Evolutionary conservation across 164 flowering plant genomes (phyloP).

Genomic region (Berberis thunbergii): DNA sequence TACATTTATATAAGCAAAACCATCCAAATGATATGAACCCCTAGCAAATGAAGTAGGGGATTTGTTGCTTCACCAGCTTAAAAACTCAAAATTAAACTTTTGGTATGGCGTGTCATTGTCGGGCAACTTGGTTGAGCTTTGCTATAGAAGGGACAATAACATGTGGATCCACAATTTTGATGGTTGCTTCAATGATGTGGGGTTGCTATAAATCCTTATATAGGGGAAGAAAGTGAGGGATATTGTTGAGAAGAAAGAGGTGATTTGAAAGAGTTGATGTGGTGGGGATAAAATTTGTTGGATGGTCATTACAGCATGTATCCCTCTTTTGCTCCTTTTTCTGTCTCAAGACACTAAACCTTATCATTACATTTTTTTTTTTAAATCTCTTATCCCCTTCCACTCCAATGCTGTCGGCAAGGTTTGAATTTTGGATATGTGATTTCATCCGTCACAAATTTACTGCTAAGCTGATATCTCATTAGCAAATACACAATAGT

Average conservation of each 20-base stretch:
- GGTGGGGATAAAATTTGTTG: slow-evolving; percentile 11
- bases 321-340: slow-evolving; percentile 18
- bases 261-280: neutral
- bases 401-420: no score
- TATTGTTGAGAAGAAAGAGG: slow-evolving; percentile 2
- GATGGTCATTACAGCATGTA: slow-evolving; percentile 11
- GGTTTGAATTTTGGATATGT: no score
- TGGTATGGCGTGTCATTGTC: no score
- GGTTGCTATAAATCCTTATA: slow-evolving; percentile 9
- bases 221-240: slow-evolving; percentile 11
- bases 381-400: neutral
- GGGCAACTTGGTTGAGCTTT: neutral
- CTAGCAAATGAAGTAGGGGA: no score
- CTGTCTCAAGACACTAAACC: slow-evolving; percentile 7
- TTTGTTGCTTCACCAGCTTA: no score
- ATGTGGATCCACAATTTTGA: slow-evolving; percentile 5
- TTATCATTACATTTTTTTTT: slow-evolving; percentile 6
- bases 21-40: no score
- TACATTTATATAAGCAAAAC: no score
- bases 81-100: no score
- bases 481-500: no score
- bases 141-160: slow-evolving; percentile 1
- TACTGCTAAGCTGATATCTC: no score
- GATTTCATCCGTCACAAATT: no score
- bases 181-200: slow-evolving; percentile 7